Percentiles rank a stretch among this genome's conserved stretches.
Evolutionary conservation across 73 alveolate species (phyloP).

Genomic region (Loxodes magnus): DNA sequence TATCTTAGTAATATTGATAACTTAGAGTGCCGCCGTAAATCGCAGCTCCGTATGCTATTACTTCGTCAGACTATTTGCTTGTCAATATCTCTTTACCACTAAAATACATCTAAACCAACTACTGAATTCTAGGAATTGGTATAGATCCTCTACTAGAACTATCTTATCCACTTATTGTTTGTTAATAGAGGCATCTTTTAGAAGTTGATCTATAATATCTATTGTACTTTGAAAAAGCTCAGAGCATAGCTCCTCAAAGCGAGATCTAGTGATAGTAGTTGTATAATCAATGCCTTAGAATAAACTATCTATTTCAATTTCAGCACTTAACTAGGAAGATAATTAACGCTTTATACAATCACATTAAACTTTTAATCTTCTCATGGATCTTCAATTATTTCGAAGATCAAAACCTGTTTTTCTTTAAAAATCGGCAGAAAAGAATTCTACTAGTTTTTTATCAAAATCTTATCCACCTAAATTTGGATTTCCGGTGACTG

Average conservation of each 20-base stretch:
- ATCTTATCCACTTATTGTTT: constrained; percentile 58
- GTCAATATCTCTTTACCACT: constrained; percentile 54
- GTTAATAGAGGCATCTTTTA: constrained; percentile 41
- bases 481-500: constrained; percentile 64
- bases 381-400: constrained; percentile 48
- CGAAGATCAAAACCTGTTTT: constrained; percentile 47
- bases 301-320: constrained; percentile 83
- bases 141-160: constrained; percentile 68
- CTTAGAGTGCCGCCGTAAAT: constrained; percentile 34
- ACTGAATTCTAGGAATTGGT: constrained; percentile 60
- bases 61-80: constrained; percentile 85
- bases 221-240: constrained; percentile 51
- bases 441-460: constrained; percentile 61
- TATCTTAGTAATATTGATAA: constrained; percentile 13
- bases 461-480: constrained; percentile 89
- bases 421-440: constrained; percentile 37
- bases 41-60: constrained; percentile 81
- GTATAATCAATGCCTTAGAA: constrained; percentile 75
- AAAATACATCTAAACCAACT: constrained; percentile 40
- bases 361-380: constrained; percentile 66
- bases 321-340: constrained; percentile 61
- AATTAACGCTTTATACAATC: constrained; percentile 81
- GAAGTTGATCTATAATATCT: constrained; percentile 51
- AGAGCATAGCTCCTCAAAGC: constrained; percentile 75
- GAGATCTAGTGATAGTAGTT: constrained; percentile 73